Percentiles rank a stretch among this genome's conserved stretches.
Conservation (phyloP, 306 rosid species). For the Carpinus viminea region DNA sequence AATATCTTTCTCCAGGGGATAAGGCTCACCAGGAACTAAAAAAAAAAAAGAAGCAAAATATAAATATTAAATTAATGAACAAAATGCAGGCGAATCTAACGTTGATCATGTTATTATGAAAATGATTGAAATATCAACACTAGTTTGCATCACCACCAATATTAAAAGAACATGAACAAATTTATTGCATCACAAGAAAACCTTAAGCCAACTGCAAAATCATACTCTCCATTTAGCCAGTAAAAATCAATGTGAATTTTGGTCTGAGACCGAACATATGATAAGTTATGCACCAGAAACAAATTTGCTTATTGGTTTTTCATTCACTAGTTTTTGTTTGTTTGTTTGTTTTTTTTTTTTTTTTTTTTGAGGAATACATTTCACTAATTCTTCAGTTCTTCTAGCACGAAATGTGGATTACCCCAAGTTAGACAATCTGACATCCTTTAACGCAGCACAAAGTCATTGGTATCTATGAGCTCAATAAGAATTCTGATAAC, state of each 20-base stretch:
- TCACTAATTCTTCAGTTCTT: not conserved
- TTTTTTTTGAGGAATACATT: no score
- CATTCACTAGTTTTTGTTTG: not conserved
- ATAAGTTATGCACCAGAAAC: not conserved
- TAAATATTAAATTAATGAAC: not conserved
- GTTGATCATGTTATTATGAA: slow-evolving; percentile 4
- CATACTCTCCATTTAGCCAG: not conserved
- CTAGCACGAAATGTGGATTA: not conserved
- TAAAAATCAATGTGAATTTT: not conserved
- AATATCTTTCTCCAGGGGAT: slow-evolving; percentile 55
- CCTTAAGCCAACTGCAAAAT: not conserved
- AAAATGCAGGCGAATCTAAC: not conserved
- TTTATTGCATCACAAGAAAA: not conserved
- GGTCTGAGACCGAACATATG: not conserved
- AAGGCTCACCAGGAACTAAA: slow-evolving; percentile 95
- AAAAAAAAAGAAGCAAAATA: slow-evolving; percentile 33
- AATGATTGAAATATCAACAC: not conserved
- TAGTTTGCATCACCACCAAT: not conserved
- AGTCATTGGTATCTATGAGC: not conserved
- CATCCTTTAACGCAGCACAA: not conserved
- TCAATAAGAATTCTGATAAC: not conserved
- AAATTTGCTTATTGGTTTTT: not conserved
- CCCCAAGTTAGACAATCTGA: not conserved
- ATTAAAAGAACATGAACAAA: not conserved
- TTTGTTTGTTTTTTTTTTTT: no score